These are phyloP conservation scores for Pythium brachiatum DNA, from an alignment of 352 stramenopile genomes.

Conservation along the genomic window DNA sequence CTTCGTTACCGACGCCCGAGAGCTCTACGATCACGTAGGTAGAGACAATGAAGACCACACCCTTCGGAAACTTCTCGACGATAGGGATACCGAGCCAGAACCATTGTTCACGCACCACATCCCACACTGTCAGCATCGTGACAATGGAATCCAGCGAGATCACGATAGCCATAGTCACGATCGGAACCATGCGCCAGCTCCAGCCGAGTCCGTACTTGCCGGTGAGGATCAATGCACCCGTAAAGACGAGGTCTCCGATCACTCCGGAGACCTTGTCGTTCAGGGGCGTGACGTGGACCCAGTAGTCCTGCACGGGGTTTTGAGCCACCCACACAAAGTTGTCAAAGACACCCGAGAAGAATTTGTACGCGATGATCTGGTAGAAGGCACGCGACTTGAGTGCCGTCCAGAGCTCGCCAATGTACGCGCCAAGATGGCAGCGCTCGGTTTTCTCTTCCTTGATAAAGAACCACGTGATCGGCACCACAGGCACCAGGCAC, in stretches of 20 bases:
- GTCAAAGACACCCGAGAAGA: background rate
- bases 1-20: conserved; percentile 46
- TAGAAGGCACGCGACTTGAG: conserved; percentile 16
- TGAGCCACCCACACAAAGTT: background rate
- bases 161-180: conserved; percentile 29
- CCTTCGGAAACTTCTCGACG: conserved; percentile 32
- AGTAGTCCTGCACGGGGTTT: conserved; percentile 6
- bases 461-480: conserved; percentile 24
- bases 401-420: conserved; percentile 18
- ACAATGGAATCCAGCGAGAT: conserved; percentile 35
- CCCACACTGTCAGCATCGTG: conserved; percentile 38
- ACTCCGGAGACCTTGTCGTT: conserved; percentile 41
- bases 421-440: conserved; percentile 15
- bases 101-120: conserved; percentile 28
- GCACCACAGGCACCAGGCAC: conserved; percentile 15
- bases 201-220: conserved; percentile 47
- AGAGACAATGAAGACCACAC: conserved; percentile 38
- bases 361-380: background rate
- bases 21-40: conserved; percentile 39
- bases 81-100: conserved; percentile 18
- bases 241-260: conserved; percentile 34
- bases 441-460: conserved; percentile 22
- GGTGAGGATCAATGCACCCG: conserved; percentile 31
- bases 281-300: conserved; percentile 36
- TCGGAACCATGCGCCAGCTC: conserved; percentile 41